Evolutionary conservation across 2,329 filamentous ascomycete genomes (phyloP).

Genomic region (Phyllosticta citribraziliensis): DNA sequence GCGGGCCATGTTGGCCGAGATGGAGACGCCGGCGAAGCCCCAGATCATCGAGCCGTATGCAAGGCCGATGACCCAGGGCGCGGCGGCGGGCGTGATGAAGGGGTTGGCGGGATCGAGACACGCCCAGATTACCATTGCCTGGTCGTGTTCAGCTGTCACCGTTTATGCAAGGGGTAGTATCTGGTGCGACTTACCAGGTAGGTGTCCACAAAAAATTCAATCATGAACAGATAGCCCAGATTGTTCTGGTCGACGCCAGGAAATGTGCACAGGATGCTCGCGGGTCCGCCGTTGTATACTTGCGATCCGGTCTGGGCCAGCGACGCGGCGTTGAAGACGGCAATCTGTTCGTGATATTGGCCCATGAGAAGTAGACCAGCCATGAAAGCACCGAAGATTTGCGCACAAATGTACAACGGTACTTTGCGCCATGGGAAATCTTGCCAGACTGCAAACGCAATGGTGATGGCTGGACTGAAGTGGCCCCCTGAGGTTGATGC

Average conservation of each 20-base stretch:
- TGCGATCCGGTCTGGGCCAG: constrained; percentile 29
- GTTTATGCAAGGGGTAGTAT: background rate
- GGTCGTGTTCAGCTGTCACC: background rate
- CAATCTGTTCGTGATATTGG: constrained; percentile 46
- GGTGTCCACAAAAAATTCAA: constrained; percentile 49
- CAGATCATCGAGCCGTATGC: constrained; percentile 46
- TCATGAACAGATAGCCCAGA: constrained; percentile 47
- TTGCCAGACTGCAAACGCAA: constrained; percentile 40
- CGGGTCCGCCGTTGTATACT: constrained; percentile 41
- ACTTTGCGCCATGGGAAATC: constrained; percentile 51
- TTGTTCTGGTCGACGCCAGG: constrained; percentile 42
- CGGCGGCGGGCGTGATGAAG: constrained; percentile 39
- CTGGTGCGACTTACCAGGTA: constrained; percentile 37
- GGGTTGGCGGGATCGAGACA: constrained; percentile 49
- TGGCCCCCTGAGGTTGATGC: constrained; percentile 46
- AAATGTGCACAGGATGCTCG: constrained; percentile 47
- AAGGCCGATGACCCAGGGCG: constrained; percentile 47
- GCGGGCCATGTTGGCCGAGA: constrained; percentile 48
- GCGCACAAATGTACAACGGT: constrained; percentile 46
- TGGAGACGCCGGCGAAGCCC: constrained; percentile 47
- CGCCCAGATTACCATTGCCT: constrained; percentile 49
- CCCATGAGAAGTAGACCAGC: constrained; percentile 47
- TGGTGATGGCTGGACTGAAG: constrained; percentile 41
- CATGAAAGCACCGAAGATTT: constrained; percentile 48
- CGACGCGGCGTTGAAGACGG: constrained; percentile 30